Percentiles rank a stretch among this genome's conserved stretches.
Evolutionary conservation across 108 stramenopile species (phyloP).

Genomic region (Nitzschia sp.): DNA sequence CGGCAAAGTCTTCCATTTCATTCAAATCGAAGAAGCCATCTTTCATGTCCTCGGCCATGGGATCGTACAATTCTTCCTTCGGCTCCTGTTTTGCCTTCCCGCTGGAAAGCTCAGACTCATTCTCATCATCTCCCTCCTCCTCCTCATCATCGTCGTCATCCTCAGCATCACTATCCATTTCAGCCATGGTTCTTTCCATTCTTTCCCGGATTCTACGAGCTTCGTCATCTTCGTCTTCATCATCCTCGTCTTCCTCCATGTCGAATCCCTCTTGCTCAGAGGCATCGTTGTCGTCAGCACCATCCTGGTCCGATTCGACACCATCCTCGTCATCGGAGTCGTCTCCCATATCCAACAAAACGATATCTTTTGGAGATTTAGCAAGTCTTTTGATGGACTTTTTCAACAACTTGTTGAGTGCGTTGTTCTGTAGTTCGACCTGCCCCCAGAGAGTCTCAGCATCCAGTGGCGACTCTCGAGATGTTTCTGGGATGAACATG

Average conservation of each 20-base stretch:
- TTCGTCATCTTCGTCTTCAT: conserved; percentile 60
- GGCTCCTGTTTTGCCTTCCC: conserved; percentile 30
- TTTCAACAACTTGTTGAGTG: conserved; percentile 61
- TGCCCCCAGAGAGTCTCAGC: conserved; percentile 91
- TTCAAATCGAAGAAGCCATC: conserved; percentile 93
- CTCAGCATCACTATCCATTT: conserved; percentile 52
- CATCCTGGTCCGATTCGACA: conserved; percentile 50
- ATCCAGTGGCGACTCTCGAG: conserved; percentile 34
- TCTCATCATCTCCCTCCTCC: conserved; percentile 3
- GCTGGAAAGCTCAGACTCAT: conserved; percentile 2
- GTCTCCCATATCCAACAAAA: conserved; percentile 47
- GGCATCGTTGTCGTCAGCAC: conserved; percentile 24
- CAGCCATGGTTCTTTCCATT: conserved; percentile 84
- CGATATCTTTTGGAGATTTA: conserved; percentile 39
- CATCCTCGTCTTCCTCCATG: conserved; percentile 48
- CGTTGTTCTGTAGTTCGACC: conserved; percentile 84
- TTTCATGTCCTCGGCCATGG: conserved; percentile 70
- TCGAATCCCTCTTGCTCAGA: conserved; percentile 24
- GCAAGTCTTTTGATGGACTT: conserved; percentile 57
- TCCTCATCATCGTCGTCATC: conserved; percentile 21
- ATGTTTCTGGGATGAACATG: conserved; percentile 21
- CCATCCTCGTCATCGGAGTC: conserved; percentile 16
- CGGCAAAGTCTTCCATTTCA: conserved; percentile 95
- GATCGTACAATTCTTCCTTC: conserved; percentile 55
- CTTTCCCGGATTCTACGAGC: conserved; percentile 63